phyloP scores from a whole-genome alignment of 2,329 filamentous ascomycete genomes.

The Cylindrodendrum hubeiense region DNA sequence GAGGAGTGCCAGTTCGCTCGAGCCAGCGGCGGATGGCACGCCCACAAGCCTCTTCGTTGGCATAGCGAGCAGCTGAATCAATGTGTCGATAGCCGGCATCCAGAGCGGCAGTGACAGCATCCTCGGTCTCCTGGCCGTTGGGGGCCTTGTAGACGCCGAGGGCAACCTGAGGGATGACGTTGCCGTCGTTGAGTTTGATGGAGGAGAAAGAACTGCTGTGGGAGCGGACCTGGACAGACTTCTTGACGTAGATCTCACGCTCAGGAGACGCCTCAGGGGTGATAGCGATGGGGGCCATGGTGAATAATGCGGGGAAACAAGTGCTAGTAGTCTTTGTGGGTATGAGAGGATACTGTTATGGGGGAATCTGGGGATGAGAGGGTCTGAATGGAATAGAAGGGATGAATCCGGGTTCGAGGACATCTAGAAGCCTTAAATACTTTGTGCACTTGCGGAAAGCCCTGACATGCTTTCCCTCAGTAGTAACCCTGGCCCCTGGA shows the following conservation, averaged over 20 bases:
- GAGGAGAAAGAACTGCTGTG: constrained; percentile 47
- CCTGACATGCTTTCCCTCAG: not conserved
- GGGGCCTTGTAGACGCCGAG: constrained; percentile 62
- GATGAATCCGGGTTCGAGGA: constrained; percentile 17
- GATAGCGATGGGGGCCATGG: constrained; percentile 53
- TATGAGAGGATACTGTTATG: constrained; percentile 13
- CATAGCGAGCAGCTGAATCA: constrained; percentile 69
- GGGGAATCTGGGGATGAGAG: constrained; percentile 19
- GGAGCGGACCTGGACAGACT: constrained; percentile 40
- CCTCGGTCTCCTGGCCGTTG: constrained; percentile 67
- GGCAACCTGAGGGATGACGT: constrained; percentile 70
- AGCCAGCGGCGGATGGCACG: constrained; percentile 77
- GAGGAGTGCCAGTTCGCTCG: constrained; percentile 71
- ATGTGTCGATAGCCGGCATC: constrained; percentile 67
- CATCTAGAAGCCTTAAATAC: constrained; percentile 34
- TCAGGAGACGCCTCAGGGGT: constrained; percentile 50
- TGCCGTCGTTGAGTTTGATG: constrained; percentile 79
- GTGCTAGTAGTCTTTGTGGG: constrained; percentile 2
- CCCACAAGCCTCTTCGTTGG: constrained; percentile 77
- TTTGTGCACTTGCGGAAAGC: constrained; percentile 12
- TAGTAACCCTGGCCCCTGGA: constrained; percentile 7
- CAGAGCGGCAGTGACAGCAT: constrained; percentile 71
- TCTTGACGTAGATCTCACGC: constrained; percentile 47
- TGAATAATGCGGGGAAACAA: constrained; percentile 28
- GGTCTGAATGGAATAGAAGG: constrained; percentile 1